Percentiles rank a stretch among this genome's conserved stretches.
These are phyloP conservation scores for Arthrobotrys megalospora DNA, from an alignment of 2,329 filamentous ascomycete species.

Conservation along the genomic window DNA sequence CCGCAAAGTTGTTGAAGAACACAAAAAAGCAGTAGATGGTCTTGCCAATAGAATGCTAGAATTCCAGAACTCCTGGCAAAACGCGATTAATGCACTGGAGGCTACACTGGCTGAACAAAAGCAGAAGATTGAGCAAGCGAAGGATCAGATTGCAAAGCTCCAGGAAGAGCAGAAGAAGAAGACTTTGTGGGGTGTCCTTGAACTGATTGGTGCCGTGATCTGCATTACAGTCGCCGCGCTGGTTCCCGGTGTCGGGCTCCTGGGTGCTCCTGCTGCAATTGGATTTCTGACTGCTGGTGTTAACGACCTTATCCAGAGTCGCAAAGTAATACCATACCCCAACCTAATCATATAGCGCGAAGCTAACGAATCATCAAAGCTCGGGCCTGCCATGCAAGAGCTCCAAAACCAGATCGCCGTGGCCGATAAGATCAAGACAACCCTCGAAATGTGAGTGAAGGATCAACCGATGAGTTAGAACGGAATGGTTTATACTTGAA, in stretches of 20 bases:
- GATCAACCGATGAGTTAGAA: not conserved
- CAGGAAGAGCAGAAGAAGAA: constrained; percentile 1
- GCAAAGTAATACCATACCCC: not conserved
- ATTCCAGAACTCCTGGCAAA: not conserved
- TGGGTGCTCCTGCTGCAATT: not conserved
- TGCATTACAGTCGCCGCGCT: not conserved
- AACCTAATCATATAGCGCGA: not conserved
- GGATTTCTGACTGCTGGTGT: not conserved
- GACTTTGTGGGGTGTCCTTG: not conserved
- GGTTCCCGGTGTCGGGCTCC: not conserved
- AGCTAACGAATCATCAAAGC: not conserved
- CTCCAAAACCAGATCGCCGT: not conserved
- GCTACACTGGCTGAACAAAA: not conserved
- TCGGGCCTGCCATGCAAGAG: not conserved
- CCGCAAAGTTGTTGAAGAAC: not conserved
- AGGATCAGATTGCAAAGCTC: not conserved
- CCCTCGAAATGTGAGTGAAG: not conserved
- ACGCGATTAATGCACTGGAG: not conserved
- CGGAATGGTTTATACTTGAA: not conserved
- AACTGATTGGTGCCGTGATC: not conserved
- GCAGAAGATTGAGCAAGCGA: not conserved
- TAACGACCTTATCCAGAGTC: not conserved
- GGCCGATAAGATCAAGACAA: not conserved
- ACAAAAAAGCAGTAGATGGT: not conserved
- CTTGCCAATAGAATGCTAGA: not conserved